Percentiles rank a stretch among this genome's conserved stretches.
Conservation (phyloP, 2,329 filamentous ascomycete species). For the Apiospora hydei region DNA sequence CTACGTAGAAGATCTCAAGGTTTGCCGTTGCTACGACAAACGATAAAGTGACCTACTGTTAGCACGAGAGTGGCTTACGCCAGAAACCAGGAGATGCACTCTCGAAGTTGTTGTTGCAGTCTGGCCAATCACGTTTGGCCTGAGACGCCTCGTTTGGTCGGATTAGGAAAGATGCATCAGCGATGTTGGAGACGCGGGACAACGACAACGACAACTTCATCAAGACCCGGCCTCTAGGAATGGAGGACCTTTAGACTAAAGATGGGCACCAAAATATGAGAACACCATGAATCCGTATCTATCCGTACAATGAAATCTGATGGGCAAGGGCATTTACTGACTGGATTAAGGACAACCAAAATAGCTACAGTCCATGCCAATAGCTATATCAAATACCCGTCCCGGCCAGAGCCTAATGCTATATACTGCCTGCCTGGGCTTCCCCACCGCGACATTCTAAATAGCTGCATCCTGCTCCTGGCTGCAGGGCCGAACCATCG, state of each 20-base stretch:
- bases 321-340: neutral
- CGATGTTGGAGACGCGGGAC: neutral
- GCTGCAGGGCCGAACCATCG: neutral
- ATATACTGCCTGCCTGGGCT: neutral
- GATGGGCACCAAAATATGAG: neutral
- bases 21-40: slow-evolving; percentile 8
- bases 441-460: neutral
- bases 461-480: neutral
- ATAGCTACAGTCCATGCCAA: neutral
- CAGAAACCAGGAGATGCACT: neutral
- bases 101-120: neutral
- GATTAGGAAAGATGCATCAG: neutral
- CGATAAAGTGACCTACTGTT: neutral
- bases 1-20: neutral
- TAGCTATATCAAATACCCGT: neutral
- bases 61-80: neutral
- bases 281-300: neutral
- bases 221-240: neutral
- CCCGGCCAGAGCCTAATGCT: neutral
- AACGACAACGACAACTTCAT: neutral
- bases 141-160: slow-evolving; percentile 5
- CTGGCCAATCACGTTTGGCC: slow-evolving; percentile 1
- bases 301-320: neutral
- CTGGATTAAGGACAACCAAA: neutral
- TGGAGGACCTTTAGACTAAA: neutral